Base-by-base conservation (phyloP, 768 basidiomycete genomes). In the Mycena amicta region DNA sequence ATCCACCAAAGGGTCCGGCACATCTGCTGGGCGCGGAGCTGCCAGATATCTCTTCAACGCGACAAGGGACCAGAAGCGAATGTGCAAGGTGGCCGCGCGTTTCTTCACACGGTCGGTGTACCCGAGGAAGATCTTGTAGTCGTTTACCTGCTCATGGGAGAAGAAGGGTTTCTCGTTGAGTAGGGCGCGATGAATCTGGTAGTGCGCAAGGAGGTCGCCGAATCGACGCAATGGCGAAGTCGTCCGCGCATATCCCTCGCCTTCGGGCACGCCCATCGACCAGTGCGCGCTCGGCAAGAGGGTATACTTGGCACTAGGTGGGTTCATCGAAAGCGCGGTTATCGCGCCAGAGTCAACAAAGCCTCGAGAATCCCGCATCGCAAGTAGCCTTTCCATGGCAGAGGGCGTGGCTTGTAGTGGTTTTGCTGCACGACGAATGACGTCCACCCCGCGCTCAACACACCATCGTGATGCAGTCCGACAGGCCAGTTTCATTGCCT, bases 221-320 rank as follows among this genome's bases (percentile, higher is more conserved):
- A 85, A 97, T 43, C 97, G 85, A 40, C 97, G 83, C 43, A 99
- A 75, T 0, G 97, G 97, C 4, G 90, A 93, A 8, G 97, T 98
- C 8, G 83, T 85, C 22, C 91, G 84, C 18, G 81, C 74, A 70
- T 99, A 99, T 3, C 95, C 95, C 61, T 89, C 89, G 40, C 83
- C 83, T 2, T 83, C 81, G 3, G 78, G 76, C n/a, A 92, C 70
- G 0, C 89, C 93, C 65, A 98, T 71, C 4, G 71, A 68, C 78
- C 77, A 86, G 68, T 98, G 95, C 47, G 74, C 80, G 16, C 74
- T 77, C 0, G 91, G 86, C 43, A 78, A 74, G 40, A 87, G 68
- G 0, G 77, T 74, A 67, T 86, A 84, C 18, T 68, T 70, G 0
- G 76, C 80, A 0, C 70, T 51, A 1, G 80, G 55, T 47, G 53